Percentiles rank a stretch among this genome's conserved stretches.
Evolutionary conservation across 2,329 filamentous ascomycete genomes (phyloP).

Genomic region (Arthrocladium fulminans): DNA sequence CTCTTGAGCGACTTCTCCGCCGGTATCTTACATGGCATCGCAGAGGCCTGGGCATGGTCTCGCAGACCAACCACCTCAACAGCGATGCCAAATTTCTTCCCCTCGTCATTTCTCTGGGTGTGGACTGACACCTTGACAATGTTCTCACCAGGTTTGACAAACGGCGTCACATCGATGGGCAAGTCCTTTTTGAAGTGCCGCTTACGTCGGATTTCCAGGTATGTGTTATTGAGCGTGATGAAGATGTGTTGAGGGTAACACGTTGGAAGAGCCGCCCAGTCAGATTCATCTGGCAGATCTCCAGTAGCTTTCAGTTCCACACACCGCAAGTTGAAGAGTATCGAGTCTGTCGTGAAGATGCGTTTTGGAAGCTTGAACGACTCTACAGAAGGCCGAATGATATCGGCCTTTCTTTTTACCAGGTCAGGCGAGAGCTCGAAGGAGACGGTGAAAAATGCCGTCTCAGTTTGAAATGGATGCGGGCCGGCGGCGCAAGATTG

Average conservation of each 20-base stretch:
- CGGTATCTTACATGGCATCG: constrained; percentile 34
- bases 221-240: constrained; percentile 54
- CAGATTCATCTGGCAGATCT: constrained; percentile 31
- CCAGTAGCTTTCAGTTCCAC: background rate
- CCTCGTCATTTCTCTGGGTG: constrained; percentile 28
- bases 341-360: background rate
- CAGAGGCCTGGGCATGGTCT: constrained; percentile 31
- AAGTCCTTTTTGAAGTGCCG: constrained; percentile 66
- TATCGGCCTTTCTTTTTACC: constrained; percentile 13
- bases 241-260: constrained; percentile 64
- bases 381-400: constrained; percentile 14
- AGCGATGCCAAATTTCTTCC: constrained; percentile 48
- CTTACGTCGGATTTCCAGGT: constrained; percentile 54
- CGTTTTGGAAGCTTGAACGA: constrained; percentile 16
- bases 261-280: constrained; percentile 58
- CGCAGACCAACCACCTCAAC: constrained; percentile 60
- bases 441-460: constrained; percentile 26
- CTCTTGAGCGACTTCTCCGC: constrained; percentile 44
- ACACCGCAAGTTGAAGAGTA: constrained; percentile 2
- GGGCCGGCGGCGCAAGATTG: constrained; percentile 27
- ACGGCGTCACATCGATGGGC: constrained; percentile 61
- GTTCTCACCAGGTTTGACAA: constrained; percentile 54
- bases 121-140: constrained; percentile 46
- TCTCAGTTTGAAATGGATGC: constrained; percentile 23
- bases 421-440: constrained; percentile 29